Evolutionary conservation across 768 basidiomycete species (phyloP), one percentile per base, ranked within the genome.

Genomic region (Leccinum boreale): DNA sequence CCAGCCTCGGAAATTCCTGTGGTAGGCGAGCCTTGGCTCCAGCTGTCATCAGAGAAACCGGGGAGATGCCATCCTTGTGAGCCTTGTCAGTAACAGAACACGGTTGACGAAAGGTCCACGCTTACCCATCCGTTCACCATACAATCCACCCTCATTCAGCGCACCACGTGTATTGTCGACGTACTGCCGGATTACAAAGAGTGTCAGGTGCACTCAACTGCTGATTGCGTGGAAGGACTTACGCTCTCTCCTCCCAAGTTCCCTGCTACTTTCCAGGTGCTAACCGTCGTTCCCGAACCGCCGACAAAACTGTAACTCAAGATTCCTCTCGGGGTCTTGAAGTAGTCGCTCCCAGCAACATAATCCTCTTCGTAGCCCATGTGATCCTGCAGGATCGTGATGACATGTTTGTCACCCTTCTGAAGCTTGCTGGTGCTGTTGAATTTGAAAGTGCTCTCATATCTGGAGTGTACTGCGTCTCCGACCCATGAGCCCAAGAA

Each of bases 141-240:
- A 83, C 2, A 84, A 64, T 2, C 84, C 84, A 9, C 85, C 85
- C 65, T 84, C 83, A 59, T 86, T 85, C 56, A 82, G 68, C n/a
- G 81, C 75, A 5, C 84, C 84, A 17, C 85, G 78, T 23, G 73
- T 70, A 21, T 57, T 74, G 64, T 86, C 84, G 29, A 69, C 67
- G 60, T 79, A 81, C 78, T 81, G 26, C n/a, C 50, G 2, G 39
- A 47, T 5, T 36, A 33, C 33, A 21, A 28, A 26, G 47, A 11
- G n/a, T 24, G 45, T 24, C 45, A 23, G 9, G 23, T 26, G 31
- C n/a, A 42, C 0, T 57, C 24, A 21, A 19, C 0, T 33, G 2
- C 56, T 49, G 52, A 49, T 31, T 23, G 9, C 15, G 19, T 1
- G 31, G 19, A 35, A 35, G 21, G 2, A 60, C 75, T 56, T 50